Conservation (phyloP, 495 filamentous ascomycete species). For the Halenospora varia region DNA sequence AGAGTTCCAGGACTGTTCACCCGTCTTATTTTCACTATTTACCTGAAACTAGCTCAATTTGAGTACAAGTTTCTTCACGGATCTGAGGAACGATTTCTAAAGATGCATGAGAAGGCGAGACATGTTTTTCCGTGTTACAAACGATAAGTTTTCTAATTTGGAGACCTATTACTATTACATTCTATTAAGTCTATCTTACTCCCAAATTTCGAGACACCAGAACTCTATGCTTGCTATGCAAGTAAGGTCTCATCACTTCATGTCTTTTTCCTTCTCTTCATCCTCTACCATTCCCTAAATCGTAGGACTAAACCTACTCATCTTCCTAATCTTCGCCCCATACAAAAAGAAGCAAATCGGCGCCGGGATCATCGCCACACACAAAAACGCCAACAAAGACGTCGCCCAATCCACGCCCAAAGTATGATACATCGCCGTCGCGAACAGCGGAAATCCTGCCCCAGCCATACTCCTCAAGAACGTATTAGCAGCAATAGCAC, state of each 20-base stretch:
- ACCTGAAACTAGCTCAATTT: no score
- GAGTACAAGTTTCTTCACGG: no score
- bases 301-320: conserved; percentile 22
- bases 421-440: conserved; percentile 58
- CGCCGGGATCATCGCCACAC: conserved; percentile 60
- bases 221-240: not conserved
- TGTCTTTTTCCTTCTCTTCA: not conserved
- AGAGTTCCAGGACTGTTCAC: no score
- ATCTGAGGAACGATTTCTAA: no score
- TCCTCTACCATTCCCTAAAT: not conserved
- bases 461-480: conserved; percentile 62
- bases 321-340: conserved; percentile 54
- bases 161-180: no score
- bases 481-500: conserved; percentile 67
- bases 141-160: no score
- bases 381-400: conserved; percentile 61
- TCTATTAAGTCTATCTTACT: no score
- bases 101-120: no score
- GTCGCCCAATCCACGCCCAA: conserved; percentile 64
- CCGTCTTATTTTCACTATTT: no score
- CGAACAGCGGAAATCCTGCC: conserved; percentile 64
- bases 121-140: no score
- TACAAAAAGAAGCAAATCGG: conserved; percentile 69
- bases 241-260: not conserved
- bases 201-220: no score